phyloP scores from a whole-genome alignment of 495 filamentous ascomycete species.

The Daldinia loculata region DNA sequence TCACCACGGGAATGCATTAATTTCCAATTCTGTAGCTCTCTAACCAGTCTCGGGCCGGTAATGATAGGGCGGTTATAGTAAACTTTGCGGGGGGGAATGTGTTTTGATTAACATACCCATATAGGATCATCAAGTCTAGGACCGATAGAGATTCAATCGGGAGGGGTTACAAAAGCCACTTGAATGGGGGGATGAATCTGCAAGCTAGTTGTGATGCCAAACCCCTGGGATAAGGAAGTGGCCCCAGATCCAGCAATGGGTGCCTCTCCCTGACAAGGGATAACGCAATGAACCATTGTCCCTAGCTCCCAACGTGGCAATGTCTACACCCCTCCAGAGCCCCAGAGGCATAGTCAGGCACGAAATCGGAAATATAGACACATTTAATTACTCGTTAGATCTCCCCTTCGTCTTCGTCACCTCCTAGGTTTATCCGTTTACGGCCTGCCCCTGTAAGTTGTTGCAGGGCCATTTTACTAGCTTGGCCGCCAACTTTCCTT shows the following conservation, averaged over 20 bases:
- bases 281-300: conserved; percentile 41
- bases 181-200: conserved; percentile 36
- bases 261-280: conserved; percentile 46
- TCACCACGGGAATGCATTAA: conserved; percentile 44
- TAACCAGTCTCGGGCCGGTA: conserved; percentile 33
- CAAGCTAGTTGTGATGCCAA: conserved; percentile 35
- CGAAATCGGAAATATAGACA: conserved; percentile 35
- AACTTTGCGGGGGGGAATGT: conserved; percentile 42
- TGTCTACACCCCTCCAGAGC: conserved; percentile 39
- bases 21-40: conserved; percentile 36
- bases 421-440: conserved; percentile 86
- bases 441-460: conserved; percentile 81
- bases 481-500: conserved; percentile 88
- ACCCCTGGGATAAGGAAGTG: conserved; percentile 37
- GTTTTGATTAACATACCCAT: conserved; percentile 47
- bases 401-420: conserved; percentile 72
- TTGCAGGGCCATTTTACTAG: conserved; percentile 86
- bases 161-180: conserved; percentile 34
- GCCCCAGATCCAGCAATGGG: conserved; percentile 30
- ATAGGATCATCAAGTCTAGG: conserved; percentile 40
- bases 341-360: conserved; percentile 37
- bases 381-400: conserved; percentile 40
- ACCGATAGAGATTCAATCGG: conserved; percentile 36
- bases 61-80: conserved; percentile 5
- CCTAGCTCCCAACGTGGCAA: conserved; percentile 46